These are phyloP conservation scores for Stellera chamaejasme DNA, from an alignment of 345 rosid genomes.

Conservation along the genomic window DNA sequence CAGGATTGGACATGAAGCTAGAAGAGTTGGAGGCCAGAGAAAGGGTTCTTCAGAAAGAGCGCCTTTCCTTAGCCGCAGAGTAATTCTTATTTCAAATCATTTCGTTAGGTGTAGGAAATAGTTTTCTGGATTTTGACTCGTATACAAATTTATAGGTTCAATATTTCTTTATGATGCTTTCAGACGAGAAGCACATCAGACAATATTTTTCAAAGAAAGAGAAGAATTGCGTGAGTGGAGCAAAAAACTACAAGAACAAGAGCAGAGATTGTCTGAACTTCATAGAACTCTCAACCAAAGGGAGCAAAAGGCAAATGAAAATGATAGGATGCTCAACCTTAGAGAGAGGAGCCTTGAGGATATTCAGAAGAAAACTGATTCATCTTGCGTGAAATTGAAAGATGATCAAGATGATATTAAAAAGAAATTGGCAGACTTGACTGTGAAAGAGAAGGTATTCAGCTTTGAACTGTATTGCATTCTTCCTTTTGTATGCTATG, in stretches of 20 bases:
- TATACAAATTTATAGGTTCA: conserved; percentile 4
- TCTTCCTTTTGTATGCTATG: no score
- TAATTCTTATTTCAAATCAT: conserved; percentile 18
- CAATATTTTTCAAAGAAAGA: conserved; percentile 56
- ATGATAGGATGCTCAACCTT: conserved; percentile 34
- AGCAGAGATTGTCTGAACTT: conserved; percentile 43
- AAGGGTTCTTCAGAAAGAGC: conserved; percentile 48
- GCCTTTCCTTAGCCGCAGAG: conserved; percentile 61
- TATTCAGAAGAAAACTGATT: conserved; percentile 38
- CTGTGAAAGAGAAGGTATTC: conserved; percentile 51
- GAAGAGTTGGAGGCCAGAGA: conserved; percentile 68
- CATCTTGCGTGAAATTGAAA: conserved; percentile 37
- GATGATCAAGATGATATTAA: conserved; percentile 47
- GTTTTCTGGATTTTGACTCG: not conserved
- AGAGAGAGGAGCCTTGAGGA: conserved; percentile 51
- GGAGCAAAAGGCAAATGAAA: conserved; percentile 49
- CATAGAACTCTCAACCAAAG: conserved; percentile 39
- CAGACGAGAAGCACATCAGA: conserved; percentile 77
- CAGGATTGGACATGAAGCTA: conserved; percentile 60
- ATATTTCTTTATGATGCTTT: conserved; percentile 6
- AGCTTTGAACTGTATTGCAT: no score
- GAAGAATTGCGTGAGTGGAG: conserved; percentile 81
- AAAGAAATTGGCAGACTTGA: conserved; percentile 39
- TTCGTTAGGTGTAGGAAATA: conserved; percentile 2
- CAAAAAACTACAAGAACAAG: conserved; percentile 39